Conservation (phyloP, 164 flowering plant species). For the Stephania japonica region DNA sequence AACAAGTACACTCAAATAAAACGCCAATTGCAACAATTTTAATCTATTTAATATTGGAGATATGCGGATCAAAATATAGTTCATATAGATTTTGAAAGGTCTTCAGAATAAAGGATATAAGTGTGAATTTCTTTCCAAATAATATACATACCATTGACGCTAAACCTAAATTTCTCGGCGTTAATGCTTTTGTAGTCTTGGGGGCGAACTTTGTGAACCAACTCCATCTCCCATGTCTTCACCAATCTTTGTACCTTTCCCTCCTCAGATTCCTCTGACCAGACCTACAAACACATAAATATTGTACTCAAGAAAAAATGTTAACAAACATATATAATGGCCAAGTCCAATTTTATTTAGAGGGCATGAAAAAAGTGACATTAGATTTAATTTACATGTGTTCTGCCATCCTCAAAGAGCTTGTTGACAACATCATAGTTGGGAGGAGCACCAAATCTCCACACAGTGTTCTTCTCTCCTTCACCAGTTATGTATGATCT, state of each 20-base stretch:
- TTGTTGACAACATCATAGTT: slow-evolving; percentile 48
- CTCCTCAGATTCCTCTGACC: slow-evolving; percentile 68
- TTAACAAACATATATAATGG: neutral
- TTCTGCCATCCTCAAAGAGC: slow-evolving; percentile 75
- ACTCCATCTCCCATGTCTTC: slow-evolving; percentile 86
- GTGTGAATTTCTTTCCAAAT: too few species aligned
- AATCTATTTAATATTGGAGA: too few species aligned
- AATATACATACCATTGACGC: slow-evolving; percentile 44
- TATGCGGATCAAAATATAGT: too few species aligned
- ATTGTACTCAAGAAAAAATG: neutral
- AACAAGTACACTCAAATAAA: too few species aligned
- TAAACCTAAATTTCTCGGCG: slow-evolving; percentile 28
- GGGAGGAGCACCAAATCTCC: slow-evolving; percentile 82
- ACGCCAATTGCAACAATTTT: too few species aligned
- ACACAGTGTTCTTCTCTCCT: slow-evolving; percentile 33
- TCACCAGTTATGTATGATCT: slow-evolving; percentile 47
- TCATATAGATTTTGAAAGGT: too few species aligned
- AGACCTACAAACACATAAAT: slow-evolving; percentile 33
- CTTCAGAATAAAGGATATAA: too few species aligned
- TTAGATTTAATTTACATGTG: slow-evolving; percentile 10
- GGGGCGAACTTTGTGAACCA: slow-evolving; percentile 42
- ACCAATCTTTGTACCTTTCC: slow-evolving; percentile 62
- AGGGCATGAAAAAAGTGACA: too few species aligned
- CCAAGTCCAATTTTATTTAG: too few species aligned
- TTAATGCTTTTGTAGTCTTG: slow-evolving; percentile 44